Conservation (phyloP, 257 asterid species). For the Voacanga thouarsii region DNA sequence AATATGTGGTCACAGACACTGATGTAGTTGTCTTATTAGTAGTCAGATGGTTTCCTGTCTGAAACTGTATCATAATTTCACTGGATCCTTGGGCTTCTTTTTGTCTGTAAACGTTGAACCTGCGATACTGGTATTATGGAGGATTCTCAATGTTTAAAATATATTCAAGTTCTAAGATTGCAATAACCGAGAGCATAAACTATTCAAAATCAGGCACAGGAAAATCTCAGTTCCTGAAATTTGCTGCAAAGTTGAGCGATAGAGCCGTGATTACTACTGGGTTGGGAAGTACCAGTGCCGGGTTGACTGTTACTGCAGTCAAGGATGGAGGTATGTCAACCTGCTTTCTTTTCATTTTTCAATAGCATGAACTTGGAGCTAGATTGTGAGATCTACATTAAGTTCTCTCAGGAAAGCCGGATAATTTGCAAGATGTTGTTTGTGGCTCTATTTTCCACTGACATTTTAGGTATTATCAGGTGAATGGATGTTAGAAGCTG, state of each 20-base stretch:
- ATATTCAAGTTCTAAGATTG: neutral
- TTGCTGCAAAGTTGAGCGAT: slow-evolving; percentile 91
- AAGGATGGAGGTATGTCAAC: slow-evolving; percentile 83
- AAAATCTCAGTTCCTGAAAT: slow-evolving; percentile 94
- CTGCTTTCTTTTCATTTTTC: neutral
- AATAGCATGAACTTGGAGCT: neutral
- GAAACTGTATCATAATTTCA: slow-evolving; percentile 8
- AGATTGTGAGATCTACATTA: neutral
- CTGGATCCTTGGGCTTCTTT: neutral
- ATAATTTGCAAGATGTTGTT: neutral
- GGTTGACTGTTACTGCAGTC: slow-evolving; percentile 98
- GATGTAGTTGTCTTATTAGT: neutral
- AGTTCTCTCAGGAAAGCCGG: neutral
- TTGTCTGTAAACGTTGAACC: neutral
- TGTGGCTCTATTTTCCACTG: slow-evolving; percentile 8
- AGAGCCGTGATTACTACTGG: slow-evolving; percentile 97
- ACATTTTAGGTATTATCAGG: slow-evolving; percentile 45
- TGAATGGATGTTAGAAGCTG: slow-evolving; percentile 99
- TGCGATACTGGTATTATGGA: neutral
- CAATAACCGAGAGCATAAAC: slow-evolving; percentile 4
- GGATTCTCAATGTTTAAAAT: neutral
- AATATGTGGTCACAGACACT: slow-evolving; percentile 3
- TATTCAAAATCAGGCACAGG: slow-evolving; percentile 68
- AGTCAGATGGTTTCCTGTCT: slow-evolving; percentile 10
- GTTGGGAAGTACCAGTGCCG: slow-evolving; percentile 98